phyloP scores from a whole-genome alignment of 768 basidiomycete genomes.

The Leccinum rimulosum region DNA sequence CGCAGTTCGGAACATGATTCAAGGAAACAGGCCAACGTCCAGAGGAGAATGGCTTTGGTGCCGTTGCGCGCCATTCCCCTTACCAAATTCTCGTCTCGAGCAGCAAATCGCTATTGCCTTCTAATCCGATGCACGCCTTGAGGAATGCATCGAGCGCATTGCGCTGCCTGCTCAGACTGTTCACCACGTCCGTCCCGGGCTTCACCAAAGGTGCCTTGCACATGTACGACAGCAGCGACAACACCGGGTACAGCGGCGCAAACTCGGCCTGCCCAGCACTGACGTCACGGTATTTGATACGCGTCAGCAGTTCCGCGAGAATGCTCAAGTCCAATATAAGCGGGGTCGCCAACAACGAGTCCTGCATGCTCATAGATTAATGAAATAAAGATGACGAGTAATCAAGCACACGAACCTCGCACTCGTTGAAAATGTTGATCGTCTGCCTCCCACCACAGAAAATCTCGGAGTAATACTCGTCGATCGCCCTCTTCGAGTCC shows the following conservation, averaged over 20 bases:
- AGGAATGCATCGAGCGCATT: conserved; percentile 92
- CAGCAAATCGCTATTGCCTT: conserved; percentile 79
- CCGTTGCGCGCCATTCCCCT: conserved; percentile 23
- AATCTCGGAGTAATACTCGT: conserved; percentile 98
- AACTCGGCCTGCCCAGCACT: conserved; percentile 54
- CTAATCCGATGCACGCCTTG: conserved; percentile 90
- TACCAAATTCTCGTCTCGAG: conserved; percentile 89
- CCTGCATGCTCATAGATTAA: conserved; percentile 40
- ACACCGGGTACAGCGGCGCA: conserved; percentile 82
- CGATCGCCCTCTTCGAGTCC: conserved; percentile 98
- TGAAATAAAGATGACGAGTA: fast-evolving
- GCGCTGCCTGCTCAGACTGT: conserved; percentile 92
- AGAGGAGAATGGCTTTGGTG: background rate
- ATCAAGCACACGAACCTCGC: conserved; percentile 59
- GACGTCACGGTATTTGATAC: conserved; percentile 79
- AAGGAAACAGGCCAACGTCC: background rate
- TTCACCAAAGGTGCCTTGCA: conserved; percentile 98
- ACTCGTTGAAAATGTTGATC: conserved; percentile 97
- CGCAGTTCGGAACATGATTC: background rate
- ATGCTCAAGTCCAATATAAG: conserved; percentile 93
- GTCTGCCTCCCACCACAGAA: conserved; percentile 93
- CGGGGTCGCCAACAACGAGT: conserved; percentile 93
- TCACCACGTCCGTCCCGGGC: conserved; percentile 90
- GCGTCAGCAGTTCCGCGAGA: conserved; percentile 91
- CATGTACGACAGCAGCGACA: conserved; percentile 95